These are phyloP conservation scores for Eremochloa ophiuroides DNA, from an alignment of 176 grass and related monocot genomes.

Conservation along the genomic window DNA sequence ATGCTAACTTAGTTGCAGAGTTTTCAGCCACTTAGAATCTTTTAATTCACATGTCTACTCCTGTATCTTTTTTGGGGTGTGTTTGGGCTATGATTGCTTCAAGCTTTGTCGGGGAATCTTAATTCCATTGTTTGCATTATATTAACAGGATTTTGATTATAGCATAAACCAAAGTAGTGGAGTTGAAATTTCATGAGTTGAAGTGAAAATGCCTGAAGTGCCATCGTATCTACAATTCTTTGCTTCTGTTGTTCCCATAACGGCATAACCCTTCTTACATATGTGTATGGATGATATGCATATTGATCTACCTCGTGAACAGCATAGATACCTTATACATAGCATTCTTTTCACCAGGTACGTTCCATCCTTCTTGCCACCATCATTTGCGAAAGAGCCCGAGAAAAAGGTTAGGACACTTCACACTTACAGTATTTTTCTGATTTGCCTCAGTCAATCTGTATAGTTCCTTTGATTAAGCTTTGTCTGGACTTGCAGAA, in stretches of 20 bases:
- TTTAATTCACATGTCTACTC: constrained; percentile 11
- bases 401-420: constrained; percentile 74
- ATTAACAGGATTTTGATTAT: constrained; percentile 14
- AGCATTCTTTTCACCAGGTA: constrained; percentile 70
- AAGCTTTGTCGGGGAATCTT: not conserved
- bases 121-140: not conserved
- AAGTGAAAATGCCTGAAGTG: constrained; percentile 11
- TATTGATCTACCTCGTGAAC: constrained; percentile 7
- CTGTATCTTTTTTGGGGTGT: constrained; percentile 3
- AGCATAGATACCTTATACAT: constrained; percentile 36
- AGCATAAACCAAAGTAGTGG: not conserved
- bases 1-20: not conserved
- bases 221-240: not conserved
- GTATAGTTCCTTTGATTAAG: constrained; percentile 16
- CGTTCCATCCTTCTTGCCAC: constrained; percentile 96
- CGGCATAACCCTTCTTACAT: constrained; percentile 1
- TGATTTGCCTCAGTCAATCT: not conserved
- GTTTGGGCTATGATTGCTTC: not conserved
- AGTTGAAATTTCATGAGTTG: not conserved
- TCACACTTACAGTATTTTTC: constrained; percentile 16
- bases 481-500: constrained; percentile 48
- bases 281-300: constrained; percentile 2
- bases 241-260: constrained; percentile 2
- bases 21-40: constrained; percentile 5
- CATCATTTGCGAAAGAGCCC: constrained; percentile 75